A percentile compares a stretch with the other conserved stretches of the same genome.
Evolutionary conservation across 2,329 filamentous ascomycete species (phyloP).

Genomic region (Talaromyces sp.): DNA sequence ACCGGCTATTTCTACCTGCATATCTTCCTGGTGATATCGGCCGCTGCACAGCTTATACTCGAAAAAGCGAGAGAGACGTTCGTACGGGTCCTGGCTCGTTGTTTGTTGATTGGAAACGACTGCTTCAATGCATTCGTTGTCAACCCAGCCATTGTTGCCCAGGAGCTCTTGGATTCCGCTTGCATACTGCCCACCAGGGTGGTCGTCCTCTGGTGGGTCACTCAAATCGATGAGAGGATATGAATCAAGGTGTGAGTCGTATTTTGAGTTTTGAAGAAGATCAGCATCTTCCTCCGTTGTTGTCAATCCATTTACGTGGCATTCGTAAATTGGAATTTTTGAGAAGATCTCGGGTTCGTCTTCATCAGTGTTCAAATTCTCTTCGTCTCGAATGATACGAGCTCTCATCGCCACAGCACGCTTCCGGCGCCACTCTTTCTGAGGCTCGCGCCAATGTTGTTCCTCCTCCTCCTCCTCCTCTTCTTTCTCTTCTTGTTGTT

Average conservation of each 20-base stretch:
- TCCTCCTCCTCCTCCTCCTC: neutral
- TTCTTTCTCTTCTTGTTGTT: neutral
- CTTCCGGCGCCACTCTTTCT: neutral
- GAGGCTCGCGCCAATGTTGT: neutral
- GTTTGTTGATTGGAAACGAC: neutral
- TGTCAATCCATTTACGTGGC: neutral
- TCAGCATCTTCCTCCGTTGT: neutral
- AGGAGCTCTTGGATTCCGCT: neutral
- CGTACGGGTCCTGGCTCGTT: neutral
- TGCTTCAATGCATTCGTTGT: neutral
- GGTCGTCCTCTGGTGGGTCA: neutral
- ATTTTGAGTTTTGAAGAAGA: neutral
- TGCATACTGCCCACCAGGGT: neutral
- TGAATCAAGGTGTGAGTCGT: no score
- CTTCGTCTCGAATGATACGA: slow-evolving; percentile 13
- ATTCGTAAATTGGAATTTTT: neutral
- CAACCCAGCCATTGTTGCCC: neutral
- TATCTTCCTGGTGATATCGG: slow-evolving; percentile 18
- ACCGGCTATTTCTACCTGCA: slow-evolving; percentile 23
- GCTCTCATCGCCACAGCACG: slow-evolving; percentile 13
- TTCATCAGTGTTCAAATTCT: slow-evolving; percentile 4
- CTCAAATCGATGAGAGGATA: neutral
- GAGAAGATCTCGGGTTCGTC: slow-evolving; percentile 10
- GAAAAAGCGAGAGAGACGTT: neutral
- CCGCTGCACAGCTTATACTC: neutral